These are phyloP conservation scores for Apocynum venetum DNA, from an alignment of 257 asterid genomes.

Conservation along the genomic window DNA sequence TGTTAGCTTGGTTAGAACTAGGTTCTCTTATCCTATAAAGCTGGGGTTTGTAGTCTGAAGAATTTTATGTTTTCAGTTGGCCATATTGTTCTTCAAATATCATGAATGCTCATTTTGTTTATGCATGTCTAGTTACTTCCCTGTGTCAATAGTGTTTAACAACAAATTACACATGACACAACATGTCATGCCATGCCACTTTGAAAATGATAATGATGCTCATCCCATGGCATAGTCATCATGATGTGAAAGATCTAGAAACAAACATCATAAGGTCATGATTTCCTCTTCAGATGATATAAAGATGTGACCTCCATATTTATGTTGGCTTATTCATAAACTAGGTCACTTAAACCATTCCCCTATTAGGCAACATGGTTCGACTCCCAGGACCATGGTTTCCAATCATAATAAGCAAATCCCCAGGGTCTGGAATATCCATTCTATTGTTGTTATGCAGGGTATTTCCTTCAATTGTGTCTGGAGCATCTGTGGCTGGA, in stretches of 20 bases:
- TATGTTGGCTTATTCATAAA: constrained; percentile 6
- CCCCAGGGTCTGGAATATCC: constrained; percentile 26
- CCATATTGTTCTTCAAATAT: not conserved
- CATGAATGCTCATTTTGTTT: constrained; percentile 8
- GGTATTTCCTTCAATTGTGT: constrained; percentile 13
- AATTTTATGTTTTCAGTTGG: constrained; percentile 1
- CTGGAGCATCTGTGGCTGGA: constrained; percentile 16
- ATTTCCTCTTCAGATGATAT: constrained; percentile 3
- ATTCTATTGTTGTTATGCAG: constrained; percentile 34
- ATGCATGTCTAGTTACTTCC: constrained; percentile 9
- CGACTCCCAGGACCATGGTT: not conserved
- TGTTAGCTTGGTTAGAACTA: constrained; percentile 17
- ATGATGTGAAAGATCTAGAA: constrained; percentile 13
- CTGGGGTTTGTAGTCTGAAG: constrained; percentile 21
- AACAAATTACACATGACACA: constrained; percentile 5
- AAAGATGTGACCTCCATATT: constrained; percentile 16
- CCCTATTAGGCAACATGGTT: constrained; percentile 20
- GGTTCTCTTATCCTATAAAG: constrained; percentile 13
- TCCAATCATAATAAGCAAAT: constrained; percentile 3
- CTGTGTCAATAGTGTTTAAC: not conserved
- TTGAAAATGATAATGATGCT: constrained; percentile 6
- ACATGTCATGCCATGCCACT: constrained; percentile 16
- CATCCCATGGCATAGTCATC: constrained; percentile 27
- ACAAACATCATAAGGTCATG: constrained; percentile 15
- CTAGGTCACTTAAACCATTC: not conserved